Conservation (phyloP, 371 early-diverging fungal species). For the Entomophthora muscae region DNA sequence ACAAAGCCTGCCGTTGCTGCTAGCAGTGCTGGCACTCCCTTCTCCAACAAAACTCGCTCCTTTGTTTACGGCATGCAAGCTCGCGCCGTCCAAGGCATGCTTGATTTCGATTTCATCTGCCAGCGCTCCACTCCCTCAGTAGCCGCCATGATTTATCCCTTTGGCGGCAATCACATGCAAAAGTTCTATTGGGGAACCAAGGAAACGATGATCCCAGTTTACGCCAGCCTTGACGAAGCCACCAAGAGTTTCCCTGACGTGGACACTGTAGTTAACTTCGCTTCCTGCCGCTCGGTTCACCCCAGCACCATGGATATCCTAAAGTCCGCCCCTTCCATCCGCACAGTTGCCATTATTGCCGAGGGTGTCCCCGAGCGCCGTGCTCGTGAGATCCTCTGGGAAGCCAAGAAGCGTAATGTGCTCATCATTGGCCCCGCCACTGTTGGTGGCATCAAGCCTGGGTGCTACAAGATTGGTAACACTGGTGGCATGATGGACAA, state of each 20-base stretch:
- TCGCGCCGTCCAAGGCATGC: constrained; percentile 96
- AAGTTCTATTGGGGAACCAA: constrained; percentile 98
- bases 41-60: constrained; percentile 73
- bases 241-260: too few relatives aligned
- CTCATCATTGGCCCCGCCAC: constrained; percentile 95
- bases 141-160: constrained; percentile 97
- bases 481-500: constrained; percentile 99
- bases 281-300: constrained; percentile 90
- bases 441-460: constrained; percentile 97
- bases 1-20: constrained; percentile 11
- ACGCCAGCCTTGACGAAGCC: constrained; percentile 73
- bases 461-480: constrained; percentile 98
- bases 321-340: constrained; percentile 36
- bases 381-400: constrained; percentile 71
- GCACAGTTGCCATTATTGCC: constrained; percentile 90
- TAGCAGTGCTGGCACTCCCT: constrained; percentile 28
- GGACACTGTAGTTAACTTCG: constrained; percentile 92
- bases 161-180: constrained; percentile 92
- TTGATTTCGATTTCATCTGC: constrained; percentile 97
- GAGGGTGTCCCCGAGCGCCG: constrained; percentile 93
- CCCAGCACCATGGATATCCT: constrained; percentile 82
- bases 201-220: constrained; percentile 89
- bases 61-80: constrained; percentile 98
- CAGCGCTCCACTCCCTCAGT: constrained; percentile 90
- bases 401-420: constrained; percentile 64